These are phyloP conservation scores for Blyttiomyces sp. DNA, from an alignment of 371 early-diverging fungal genomes.

Conservation along the genomic window DNA sequence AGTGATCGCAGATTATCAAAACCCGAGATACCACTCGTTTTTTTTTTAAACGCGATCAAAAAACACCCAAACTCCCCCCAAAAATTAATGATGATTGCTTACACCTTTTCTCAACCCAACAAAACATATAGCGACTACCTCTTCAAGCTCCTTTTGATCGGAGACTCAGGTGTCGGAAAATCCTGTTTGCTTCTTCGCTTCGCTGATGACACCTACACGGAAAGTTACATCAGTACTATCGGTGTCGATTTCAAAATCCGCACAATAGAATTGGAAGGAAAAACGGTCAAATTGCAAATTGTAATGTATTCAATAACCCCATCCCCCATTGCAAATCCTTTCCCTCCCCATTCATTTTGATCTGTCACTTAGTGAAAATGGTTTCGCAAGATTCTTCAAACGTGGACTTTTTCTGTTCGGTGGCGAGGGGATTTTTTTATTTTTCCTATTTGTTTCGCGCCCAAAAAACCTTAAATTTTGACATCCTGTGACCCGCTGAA, in stretches of 20 bases:
- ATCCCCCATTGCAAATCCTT: background rate
- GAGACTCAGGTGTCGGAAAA: conserved; percentile 99
- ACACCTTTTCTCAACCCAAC: too few relatives aligned
- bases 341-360: background rate
- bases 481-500: too few relatives aligned
- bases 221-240: conserved; percentile 96
- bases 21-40: too few relatives aligned
- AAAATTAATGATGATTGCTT: too few relatives aligned
- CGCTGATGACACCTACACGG: conserved; percentile 97
- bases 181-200: conserved; percentile 95
- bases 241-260: conserved; percentile 99
- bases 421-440: background rate
- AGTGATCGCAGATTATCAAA: too few relatives aligned
- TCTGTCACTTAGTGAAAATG: conserved; percentile 1
- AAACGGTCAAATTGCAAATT: conserved; percentile 98
- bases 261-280: conserved; percentile 96
- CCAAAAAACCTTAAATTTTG: too few relatives aligned
- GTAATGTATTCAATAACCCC: too few relatives aligned
- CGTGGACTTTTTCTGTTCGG: too few relatives aligned
- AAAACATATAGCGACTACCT: conserved; percentile 92
- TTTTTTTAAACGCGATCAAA: too few relatives aligned
- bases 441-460: background rate
- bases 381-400: too few relatives aligned
- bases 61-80: too few relatives aligned
- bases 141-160: conserved; percentile 98